Base-by-base conservation (phyloP, 345 rosid species). In the Triadica sebifera region DNA sequence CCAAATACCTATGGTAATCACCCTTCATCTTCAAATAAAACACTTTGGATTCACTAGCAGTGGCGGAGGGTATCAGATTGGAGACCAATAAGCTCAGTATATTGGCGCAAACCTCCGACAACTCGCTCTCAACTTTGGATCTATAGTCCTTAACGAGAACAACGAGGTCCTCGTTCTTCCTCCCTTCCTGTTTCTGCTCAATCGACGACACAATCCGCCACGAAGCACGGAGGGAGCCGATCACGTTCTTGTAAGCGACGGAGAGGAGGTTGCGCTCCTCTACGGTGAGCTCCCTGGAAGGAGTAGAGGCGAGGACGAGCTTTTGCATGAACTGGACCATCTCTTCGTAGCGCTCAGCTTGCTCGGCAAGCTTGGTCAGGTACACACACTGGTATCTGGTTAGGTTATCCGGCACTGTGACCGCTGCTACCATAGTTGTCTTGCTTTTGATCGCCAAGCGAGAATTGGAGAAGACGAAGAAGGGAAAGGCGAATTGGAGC, bases 11-110 rank as follows among this genome's bases (percentile, higher is more conserved):
- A 73, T 92, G 91, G 72, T 94, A 94, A 81, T 94, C 98, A 2
- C 98, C 98, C 72, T 94, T 94, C 98, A 94, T 94, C 88, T 94
- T 94, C 89, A 90, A 67, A 80, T 94, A 94, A 70, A 94, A 94
- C 3, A 94, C 96, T 85, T 91, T 92, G 2, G 95, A 89, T 83
- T 94, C 97, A 58, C 97, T 86, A 25, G 87, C 73, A 12, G 84
- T 60, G 6, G 97, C 97, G 0, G 97, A 90, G 0, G 98, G 97
- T 24, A 94, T 79, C 84, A 94, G 85, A 79, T 92, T 80, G 64
- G 88, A 84, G 78, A 89, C 98, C 69, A 87, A 74, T 37, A 92
- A 71, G 78, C 64, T 84, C 50, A 92, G 71, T 20, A 94, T 92
- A 71, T 93, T 93, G 2, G 84, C 88, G 79, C 98, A 94, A 15